Percentiles rank a stretch among this genome's conserved stretches.
These are phyloP conservation scores for Exophiala sideris DNA, from an alignment of 2,329 filamentous ascomycete genomes.

Conservation along the genomic window DNA sequence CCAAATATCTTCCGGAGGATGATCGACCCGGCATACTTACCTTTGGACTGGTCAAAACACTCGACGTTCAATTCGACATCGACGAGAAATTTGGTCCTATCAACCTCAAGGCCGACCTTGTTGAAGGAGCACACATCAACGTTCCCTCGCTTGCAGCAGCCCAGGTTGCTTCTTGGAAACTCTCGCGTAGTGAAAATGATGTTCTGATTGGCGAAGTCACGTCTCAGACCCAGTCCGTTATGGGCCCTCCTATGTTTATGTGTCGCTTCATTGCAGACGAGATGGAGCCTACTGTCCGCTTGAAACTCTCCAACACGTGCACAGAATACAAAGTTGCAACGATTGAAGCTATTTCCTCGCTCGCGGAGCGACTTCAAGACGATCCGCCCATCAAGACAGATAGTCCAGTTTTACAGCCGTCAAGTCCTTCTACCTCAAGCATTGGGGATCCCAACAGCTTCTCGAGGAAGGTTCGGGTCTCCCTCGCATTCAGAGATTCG, in stretches of 20 bases:
- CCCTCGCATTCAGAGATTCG: slow-evolving; percentile 73
- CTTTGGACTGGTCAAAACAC: slow-evolving; percentile 62
- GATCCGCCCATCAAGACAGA: slow-evolving; percentile 56
- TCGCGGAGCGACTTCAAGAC: slow-evolving; percentile 63
- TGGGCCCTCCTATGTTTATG: slow-evolving; percentile 66
- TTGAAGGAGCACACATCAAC: slow-evolving; percentile 77
- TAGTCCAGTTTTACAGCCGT: slow-evolving; percentile 56
- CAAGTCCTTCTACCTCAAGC: slow-evolving; percentile 22
- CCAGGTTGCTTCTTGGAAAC: slow-evolving; percentile 62
- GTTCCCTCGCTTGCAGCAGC: slow-evolving; percentile 78
- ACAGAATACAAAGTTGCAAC: slow-evolving; percentile 87
- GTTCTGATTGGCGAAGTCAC: slow-evolving; percentile 67
- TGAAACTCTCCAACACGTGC: slow-evolving; percentile 79
- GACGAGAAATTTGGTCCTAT: slow-evolving; percentile 66
- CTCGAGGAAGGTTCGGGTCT: slow-evolving; percentile 51
- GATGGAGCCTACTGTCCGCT: slow-evolving; percentile 82
- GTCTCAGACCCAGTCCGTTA: slow-evolving; percentile 34
- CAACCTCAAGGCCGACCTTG: slow-evolving; percentile 55
- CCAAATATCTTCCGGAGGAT: slow-evolving; percentile 94
- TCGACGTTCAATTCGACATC: slow-evolving; percentile 61
- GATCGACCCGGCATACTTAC: slow-evolving; percentile 85
- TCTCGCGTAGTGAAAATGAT: slow-evolving; percentile 65
- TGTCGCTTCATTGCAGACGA: slow-evolving; percentile 88
- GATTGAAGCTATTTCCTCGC: slow-evolving; percentile 72
- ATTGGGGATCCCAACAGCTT: slow-evolving; percentile 18